Conservation (phyloP, 192 early-diverging fungal genomes). For the Oehlia diaphana region DNA sequence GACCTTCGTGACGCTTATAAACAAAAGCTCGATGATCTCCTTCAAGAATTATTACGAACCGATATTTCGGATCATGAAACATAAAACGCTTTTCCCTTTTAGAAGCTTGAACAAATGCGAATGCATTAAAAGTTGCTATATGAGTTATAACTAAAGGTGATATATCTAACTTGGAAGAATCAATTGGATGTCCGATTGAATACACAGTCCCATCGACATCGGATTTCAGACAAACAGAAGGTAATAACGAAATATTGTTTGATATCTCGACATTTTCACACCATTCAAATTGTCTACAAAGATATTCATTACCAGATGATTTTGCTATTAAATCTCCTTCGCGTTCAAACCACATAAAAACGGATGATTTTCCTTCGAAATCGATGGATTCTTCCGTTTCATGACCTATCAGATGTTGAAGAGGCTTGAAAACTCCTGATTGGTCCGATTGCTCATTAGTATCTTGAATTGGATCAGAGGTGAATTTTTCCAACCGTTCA, state of each 20-base stretch:
- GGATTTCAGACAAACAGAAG: constrained; percentile 59
- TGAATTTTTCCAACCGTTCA: constrained; percentile 61
- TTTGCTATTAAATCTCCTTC: constrained; percentile 41
- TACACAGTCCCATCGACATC: constrained; percentile 76
- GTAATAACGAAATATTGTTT: constrained; percentile 31
- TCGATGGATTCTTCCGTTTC: constrained; percentile 53
- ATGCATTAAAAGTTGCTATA: constrained; percentile 61
- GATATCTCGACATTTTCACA: neutral
- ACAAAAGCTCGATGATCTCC: constrained; percentile 53
- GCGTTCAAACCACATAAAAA: constrained; percentile 48
- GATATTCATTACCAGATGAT: constrained; percentile 61
- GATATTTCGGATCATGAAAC: constrained; percentile 51
- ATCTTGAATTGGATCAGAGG: constrained; percentile 16
- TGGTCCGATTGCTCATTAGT: no score
- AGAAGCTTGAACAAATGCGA: constrained; percentile 74
- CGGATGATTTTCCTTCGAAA: constrained; percentile 43
- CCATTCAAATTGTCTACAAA: constrained; percentile 48
- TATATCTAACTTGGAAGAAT: neutral
- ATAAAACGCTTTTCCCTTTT: constrained; percentile 70
- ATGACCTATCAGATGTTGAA: constrained; percentile 36
- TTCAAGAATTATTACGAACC: constrained; percentile 51
- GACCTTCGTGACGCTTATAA: constrained; percentile 40
- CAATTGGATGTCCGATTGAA: constrained; percentile 37
- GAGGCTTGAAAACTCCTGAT: neutral
- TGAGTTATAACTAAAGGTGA: constrained; percentile 46